Percentiles rank a stretch among this genome's conserved stretches.
Conservation (phyloP, 768 basidiomycete species). For the Agrocybe pediades region DNA sequence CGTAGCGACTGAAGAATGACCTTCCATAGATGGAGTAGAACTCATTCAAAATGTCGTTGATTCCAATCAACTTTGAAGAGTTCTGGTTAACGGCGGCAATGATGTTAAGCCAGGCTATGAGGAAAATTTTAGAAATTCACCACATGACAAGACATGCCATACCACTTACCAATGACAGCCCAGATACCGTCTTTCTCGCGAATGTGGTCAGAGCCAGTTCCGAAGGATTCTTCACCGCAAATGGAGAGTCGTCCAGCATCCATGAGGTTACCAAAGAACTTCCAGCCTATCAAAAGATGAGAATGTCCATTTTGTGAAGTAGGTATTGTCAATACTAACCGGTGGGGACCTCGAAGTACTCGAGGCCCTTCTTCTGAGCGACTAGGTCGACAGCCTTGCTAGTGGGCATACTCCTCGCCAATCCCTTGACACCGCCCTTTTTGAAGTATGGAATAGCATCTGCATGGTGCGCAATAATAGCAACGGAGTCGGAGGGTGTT, state of each 20-base stretch:
- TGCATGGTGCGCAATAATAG: conserved; percentile 98
- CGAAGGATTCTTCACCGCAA: conserved; percentile 99
- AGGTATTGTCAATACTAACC: conserved; percentile 45
- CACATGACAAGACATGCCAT: neutral
- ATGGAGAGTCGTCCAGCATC: conserved; percentile 97
- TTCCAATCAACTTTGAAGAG: conserved; percentile 77
- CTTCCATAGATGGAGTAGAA: conserved; percentile 95
- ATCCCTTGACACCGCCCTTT: conserved; percentile 88
- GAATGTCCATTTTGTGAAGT: neutral
- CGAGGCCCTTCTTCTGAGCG: conserved; percentile 89
- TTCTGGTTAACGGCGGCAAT: conserved; percentile 84
- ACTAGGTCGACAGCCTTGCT: conserved; percentile 96
- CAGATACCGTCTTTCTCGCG: conserved; percentile 99
- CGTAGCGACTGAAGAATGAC: conserved; percentile 98
- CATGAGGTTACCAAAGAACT: conserved; percentile 99
- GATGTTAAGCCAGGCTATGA: conserved; percentile 94
- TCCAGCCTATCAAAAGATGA: conserved; percentile 71
- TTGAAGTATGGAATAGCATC: conserved; percentile 92
- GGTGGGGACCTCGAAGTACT: conserved; percentile 96
- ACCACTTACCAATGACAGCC: conserved; percentile 89
- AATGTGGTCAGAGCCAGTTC: conserved; percentile 99
- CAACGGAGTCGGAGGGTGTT: conserved; percentile 96
- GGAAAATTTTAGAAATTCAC: neutral
- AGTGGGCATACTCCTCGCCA: conserved; percentile 98
- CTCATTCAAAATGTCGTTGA: conserved; percentile 86